Base-by-base conservation (phyloP, 768 basidiomycete genomes). In the Termitomyces sp. region DNA sequence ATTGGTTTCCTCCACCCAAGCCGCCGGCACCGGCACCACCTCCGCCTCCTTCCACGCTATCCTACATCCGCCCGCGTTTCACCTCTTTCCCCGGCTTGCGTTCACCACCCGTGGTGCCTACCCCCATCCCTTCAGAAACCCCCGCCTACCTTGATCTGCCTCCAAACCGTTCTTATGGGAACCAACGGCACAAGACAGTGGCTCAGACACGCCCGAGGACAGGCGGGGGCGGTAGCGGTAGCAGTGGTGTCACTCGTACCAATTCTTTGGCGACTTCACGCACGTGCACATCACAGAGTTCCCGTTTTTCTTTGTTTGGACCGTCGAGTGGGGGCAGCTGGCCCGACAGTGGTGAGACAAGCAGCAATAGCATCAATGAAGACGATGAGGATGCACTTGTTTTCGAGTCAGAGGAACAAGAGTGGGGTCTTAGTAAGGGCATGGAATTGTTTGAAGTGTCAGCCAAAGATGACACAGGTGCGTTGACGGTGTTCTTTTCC, bases 361-460 rank as follows among this genome's bases (percentile, higher is more conserved):
- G 81, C 66, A 86, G 82, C 68, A 86, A 84, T 59, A 88, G 86
- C 68, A 74, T 84, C 53, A 79, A 82, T 47, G 87, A 85, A 69
- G 83, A 83, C 44, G 86, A 90, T 20, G 83, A 83, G 51, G 81
- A 87, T 37, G 77, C 74, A 15, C 70, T 75, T 5, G 81, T 81
- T 20, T 73, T 74, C 8, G 69, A 69, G 3, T 71, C 67, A 9
- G 78, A 82, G 34, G 82, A 83, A 57, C 74, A 75, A 41, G 88
- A 88, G 67, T 91, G 89, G 87, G 88, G 90, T 5, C 77, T 89
- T 39, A 84, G 80, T 67, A 88, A 88, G 68, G 88, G 85, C 60
- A 92, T 94, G 85, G 88, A 90, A 66, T 79, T 95, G 18, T 92
- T 90, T 62, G 92, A 96, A 68, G 92, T 96, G 20, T 94, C 92